phyloP scores from a whole-genome alignment of 2,329 filamentous ascomycete species.

The Lachnellula cervina region DNA sequence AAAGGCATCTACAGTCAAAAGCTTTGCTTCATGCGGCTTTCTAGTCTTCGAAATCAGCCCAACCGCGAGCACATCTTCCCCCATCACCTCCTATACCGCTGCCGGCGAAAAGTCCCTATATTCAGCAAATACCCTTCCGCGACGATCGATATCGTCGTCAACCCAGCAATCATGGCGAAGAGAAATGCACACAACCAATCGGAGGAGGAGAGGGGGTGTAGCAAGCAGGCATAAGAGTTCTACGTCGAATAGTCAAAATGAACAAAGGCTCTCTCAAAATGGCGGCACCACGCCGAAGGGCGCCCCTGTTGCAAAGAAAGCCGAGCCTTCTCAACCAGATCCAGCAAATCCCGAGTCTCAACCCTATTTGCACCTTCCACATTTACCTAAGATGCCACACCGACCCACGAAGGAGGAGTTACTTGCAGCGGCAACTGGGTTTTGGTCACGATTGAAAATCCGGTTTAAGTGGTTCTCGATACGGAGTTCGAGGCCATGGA shows the following conservation, averaged over 20 bases:
- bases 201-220: conserved; percentile 22
- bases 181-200: conserved; percentile 26
- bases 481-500: conserved; percentile 87
- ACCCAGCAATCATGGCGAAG: conserved; percentile 25
- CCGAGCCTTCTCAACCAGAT: conserved; percentile 7
- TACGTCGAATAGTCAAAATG: conserved; percentile 22
- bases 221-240: conserved; percentile 31
- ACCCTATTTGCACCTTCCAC: conserved; percentile 54
- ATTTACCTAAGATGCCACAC: conserved; percentile 69
- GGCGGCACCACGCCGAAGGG: conserved; percentile 14
- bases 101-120: conserved; percentile 23
- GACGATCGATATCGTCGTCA: conserved; percentile 11
- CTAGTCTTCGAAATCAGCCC: conserved; percentile 44
- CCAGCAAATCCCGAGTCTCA: conserved; percentile 28
- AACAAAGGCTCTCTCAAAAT: conserved; percentile 18
- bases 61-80: conserved; percentile 32
- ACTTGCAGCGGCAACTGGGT: conserved; percentile 83
- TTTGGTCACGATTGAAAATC: conserved; percentile 84
- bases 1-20: conserved; percentile 39
- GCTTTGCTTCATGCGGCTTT: conserved; percentile 51
- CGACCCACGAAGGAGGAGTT: conserved; percentile 91
- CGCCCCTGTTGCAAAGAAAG: conserved; percentile 11
- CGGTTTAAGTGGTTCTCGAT: conserved; percentile 99
- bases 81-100: conserved; percentile 17
- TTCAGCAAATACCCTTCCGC: conserved; percentile 11